A percentile compares a stretch with the other conserved stretches of the same genome.
Evolutionary conservation across 495 filamentous ascomycete species (phyloP).

Genomic region (Aspergillus bridgeri): DNA sequence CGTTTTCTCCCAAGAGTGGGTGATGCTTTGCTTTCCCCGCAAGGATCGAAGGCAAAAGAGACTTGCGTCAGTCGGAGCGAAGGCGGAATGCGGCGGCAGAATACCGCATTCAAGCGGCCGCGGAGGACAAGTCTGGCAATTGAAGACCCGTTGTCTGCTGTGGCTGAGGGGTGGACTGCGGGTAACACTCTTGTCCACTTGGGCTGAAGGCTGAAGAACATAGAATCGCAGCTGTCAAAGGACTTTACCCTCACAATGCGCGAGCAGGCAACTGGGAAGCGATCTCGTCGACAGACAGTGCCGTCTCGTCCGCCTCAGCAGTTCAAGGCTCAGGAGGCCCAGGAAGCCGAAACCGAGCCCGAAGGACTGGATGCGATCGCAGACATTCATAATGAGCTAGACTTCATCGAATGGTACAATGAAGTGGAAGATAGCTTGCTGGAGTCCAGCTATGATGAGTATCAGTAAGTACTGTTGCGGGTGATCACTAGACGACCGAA

Average conservation of each 20-base stretch:
- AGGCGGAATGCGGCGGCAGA: conserved; percentile 39
- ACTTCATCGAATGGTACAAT: conserved; percentile 61
- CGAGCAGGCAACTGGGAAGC: conserved; percentile 27
- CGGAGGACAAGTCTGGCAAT: conserved; percentile 7
- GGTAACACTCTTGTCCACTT: neutral
- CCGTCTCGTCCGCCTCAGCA: conserved; percentile 37
- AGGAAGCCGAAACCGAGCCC: conserved; percentile 21
- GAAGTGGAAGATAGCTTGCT: conserved; percentile 63
- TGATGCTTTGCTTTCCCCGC: neutral
- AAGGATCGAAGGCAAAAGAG: neutral
- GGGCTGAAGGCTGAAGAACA: neutral
- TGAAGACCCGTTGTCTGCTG: neutral
- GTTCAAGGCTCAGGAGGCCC: conserved; percentile 25
- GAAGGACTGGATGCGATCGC: conserved; percentile 23
- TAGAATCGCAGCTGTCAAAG: neutral
- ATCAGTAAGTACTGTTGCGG: conserved; percentile 55
- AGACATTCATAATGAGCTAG: conserved; percentile 49
- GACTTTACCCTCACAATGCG: conserved; percentile 20
- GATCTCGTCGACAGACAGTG: conserved; percentile 42
- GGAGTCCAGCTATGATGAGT: conserved; percentile 79
- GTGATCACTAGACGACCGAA: conserved; percentile 12
- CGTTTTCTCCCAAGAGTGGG: neutral
- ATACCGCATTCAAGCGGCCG: conserved; percentile 26
- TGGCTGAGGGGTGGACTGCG: neutral
- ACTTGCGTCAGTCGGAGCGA: conserved; percentile 25